These are phyloP conservation scores for Neoboletus brunneissimus DNA, from an alignment of 768 basidiomycete genomes.

Conservation along the genomic window DNA sequence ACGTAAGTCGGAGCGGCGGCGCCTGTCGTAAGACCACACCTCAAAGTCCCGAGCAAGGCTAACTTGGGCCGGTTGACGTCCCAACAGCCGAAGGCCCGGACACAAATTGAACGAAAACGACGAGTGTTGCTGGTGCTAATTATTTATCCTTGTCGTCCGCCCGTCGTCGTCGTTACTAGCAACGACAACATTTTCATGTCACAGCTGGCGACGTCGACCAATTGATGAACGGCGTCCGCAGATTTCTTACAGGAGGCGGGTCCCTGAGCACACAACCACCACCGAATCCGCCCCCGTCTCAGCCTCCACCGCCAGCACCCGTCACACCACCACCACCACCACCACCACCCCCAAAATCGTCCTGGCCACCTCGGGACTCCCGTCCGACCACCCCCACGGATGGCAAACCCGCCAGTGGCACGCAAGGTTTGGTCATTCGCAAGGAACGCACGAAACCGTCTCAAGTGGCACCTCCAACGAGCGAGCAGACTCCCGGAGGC, in stretches of 20 bases:
- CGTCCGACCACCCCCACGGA: slow-evolving; percentile 30
- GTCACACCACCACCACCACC: slow-evolving; percentile 28
- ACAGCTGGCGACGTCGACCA: slow-evolving; percentile 15
- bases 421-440: slow-evolving; percentile 44
- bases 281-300: slow-evolving; percentile 20
- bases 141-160: not conserved
- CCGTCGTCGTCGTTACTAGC: not conserved
- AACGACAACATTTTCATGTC: slow-evolving; percentile 22
- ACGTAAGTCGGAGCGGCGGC: slow-evolving; percentile 11
- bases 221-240: slow-evolving; percentile 70
- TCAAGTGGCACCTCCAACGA: slow-evolving; percentile 20
- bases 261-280: slow-evolving; percentile 32
- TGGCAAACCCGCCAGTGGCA: slow-evolving; percentile 19
- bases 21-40: not conserved
- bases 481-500: slow-evolving; percentile 25
- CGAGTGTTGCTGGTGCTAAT: not conserved
- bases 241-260: slow-evolving; percentile 51
- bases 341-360: slow-evolving; percentile 35
- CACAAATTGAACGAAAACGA: not conserved
- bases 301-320: slow-evolving; percentile 9
- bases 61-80: not conserved
- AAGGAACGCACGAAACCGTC: slow-evolving; percentile 45
- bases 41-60: not conserved
- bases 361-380: slow-evolving; percentile 47
- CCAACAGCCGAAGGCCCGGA: slow-evolving; percentile 2